Conservation (phyloP, 352 stramenopile genomes). For the Pythium rhizo-oryzae region DNA sequence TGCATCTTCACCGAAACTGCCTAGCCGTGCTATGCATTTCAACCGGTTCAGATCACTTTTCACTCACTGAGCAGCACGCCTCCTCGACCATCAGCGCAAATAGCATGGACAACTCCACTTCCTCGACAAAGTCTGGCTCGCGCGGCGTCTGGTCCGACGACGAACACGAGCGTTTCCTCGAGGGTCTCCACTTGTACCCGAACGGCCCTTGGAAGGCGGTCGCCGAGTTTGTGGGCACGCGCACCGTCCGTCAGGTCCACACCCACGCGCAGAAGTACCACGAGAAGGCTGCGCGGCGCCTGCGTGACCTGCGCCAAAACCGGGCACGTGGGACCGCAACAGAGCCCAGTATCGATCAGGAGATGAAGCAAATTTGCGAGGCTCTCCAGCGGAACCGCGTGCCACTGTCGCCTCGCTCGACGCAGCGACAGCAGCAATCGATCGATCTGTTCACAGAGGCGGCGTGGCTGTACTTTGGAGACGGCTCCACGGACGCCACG, state of each 20-base stretch:
- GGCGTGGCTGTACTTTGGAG: background rate
- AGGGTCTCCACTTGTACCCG: constrained; percentile 54
- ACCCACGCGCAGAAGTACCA: constrained; percentile 72
- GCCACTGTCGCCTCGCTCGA: constrained; percentile 5
- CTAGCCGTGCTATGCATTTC: too few relatives aligned
- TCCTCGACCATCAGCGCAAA: too few relatives aligned
- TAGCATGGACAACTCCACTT: background rate
- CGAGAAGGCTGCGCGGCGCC: constrained; percentile 40
- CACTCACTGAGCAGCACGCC: too few relatives aligned
- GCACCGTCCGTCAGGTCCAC: constrained; percentile 28
- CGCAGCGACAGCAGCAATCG: constrained; percentile 1
- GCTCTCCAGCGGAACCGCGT: constrained; percentile 14
- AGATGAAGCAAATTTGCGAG: constrained; percentile 19
- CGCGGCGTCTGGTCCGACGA: constrained; percentile 5
- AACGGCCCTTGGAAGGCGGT: constrained; percentile 29
- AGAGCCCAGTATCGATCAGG: constrained; percentile 1
- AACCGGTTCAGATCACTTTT: too few relatives aligned
- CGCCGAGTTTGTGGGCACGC: background rate
- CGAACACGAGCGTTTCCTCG: constrained; percentile 51
- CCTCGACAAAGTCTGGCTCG: background rate
- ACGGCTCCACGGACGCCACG: background rate
- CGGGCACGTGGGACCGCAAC: constrained; percentile 23
- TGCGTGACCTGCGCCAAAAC: constrained; percentile 49
- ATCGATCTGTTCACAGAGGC: background rate
- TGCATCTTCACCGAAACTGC: too few relatives aligned